Base-by-base conservation (phyloP, 2,329 filamentous ascomycete genomes). In the Emmonsia crescens region DNA sequence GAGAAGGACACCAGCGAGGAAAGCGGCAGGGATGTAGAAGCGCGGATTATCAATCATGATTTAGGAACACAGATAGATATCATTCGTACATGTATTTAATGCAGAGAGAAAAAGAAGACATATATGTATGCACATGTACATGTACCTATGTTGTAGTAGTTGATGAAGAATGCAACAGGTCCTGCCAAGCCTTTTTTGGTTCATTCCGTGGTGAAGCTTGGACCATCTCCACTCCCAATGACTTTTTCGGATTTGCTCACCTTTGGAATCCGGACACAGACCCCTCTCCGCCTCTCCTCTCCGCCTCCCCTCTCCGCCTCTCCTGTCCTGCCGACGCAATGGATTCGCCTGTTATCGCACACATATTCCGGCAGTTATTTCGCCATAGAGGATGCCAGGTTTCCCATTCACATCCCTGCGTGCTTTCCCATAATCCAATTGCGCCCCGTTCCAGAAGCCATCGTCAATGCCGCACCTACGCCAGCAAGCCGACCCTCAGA, bases 311-410 rank as follows among this genome's bases (percentile, higher is more conserved):
- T 51, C 40, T 57, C 58, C 51, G 59, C 57, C 54, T 60, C 59
- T 61, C 61, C 62, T 38, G 61, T 55, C 59, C 36, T 58, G 59
- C 60, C 64, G 29, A 38, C 62, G 40, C 61, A 57, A 96, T 96
- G 91, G 91, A 96, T 77, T 92, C 89, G 21, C 87, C 88, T 63
- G 79, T 89, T 64, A 82, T 91, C 66, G 84, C 84, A 57, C 88
- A 87, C 72, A 82, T 96, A 72, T 93, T 96, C 71, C 85, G 89
- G 69, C 89, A 91, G 78, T 84, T 97, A 49, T 95, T 96, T 69
- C 85, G 85, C 52, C 89, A 92, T 70, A 83, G 84, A 56, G 81
- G 85, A 57, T 88, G 86, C 71, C 81, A 83, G 70, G 78, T 80
- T 60, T 74, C 82, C 66, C 77, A 79, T 60, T 77, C 75, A 60